Evolutionary conservation across 805 yeast genomes (phyloP), one percentile per base, ranked within the genome.

Genomic region (Tetrapisispora namnaoensis): DNA sequence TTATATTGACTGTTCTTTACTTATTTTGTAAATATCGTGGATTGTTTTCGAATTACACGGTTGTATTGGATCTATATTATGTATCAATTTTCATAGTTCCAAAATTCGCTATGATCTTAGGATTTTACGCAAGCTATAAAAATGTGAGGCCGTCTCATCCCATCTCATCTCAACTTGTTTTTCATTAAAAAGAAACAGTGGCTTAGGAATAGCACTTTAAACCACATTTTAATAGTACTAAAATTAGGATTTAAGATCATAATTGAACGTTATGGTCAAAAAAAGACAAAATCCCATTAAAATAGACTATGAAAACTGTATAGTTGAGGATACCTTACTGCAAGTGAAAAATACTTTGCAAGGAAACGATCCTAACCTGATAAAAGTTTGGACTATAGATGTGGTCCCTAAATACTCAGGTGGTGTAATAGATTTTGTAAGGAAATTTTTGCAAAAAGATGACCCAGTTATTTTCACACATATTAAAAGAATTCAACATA

Each of bases 401-500:
- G 70, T 79, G 17, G 49, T 55, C 1, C 75, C 82, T 2, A 55
- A 45, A 42, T 55, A 59, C 20, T 70, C 74, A 16, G 53, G 61
- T 51, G 13, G 32, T 48, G 47, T 57, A 44, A 36, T 65, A 28
- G 59, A 61, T 22, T 51, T 65, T 18, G 57, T 69, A 16, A 58
- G 66, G 36, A 55, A 54, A 16, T 47, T 51, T 30, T 49, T 59
- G 17, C 64, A 61, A 44, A 53, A 49, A 6, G 16, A 52, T 13
- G 69, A 65, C 41, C 67, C 67, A 2, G 42, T 63, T 9, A 45
- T 63, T 7, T 55, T 61, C 27, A 50, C 51, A n/a, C 69, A 65
- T 57, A 59, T 83, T 21, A 85, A 85, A 58, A 64, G 88, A 48
- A 71, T 84, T 28, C 67, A 66, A 45, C 78, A 78, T 50, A 51